Conservation (phyloP, 2,329 filamentous ascomycete species). For the Fusarium multiceps region DNA sequence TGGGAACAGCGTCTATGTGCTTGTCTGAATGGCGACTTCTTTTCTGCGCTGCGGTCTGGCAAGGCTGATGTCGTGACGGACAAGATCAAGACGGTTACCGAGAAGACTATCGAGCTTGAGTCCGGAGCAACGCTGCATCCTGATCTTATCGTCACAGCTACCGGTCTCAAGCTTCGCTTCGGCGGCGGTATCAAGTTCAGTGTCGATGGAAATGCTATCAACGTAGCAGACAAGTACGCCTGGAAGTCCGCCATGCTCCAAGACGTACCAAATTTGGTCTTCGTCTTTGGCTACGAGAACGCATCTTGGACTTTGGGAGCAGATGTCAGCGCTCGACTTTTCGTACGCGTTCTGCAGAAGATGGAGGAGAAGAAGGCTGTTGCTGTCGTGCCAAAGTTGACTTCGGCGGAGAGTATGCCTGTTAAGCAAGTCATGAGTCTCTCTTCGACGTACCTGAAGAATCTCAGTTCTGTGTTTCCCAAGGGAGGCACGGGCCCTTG, state of each 20-base stretch:
- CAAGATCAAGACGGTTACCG: slow-evolving; percentile 58
- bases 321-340: slow-evolving; percentile 63
- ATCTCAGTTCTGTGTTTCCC: slow-evolving; percentile 56
- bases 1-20: slow-evolving; percentile 78
- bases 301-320: slow-evolving; percentile 72
- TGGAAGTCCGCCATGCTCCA: slow-evolving; percentile 73
- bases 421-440: slow-evolving; percentile 56
- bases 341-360: slow-evolving; percentile 61
- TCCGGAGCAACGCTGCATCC: slow-evolving; percentile 60
- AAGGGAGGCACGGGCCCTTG: slow-evolving; percentile 56
- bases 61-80: slow-evolving; percentile 58
- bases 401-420: slow-evolving; percentile 51
- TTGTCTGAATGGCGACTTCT: slow-evolving; percentile 60
- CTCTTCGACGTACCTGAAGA: slow-evolving; percentile 63
- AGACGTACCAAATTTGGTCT: slow-evolving; percentile 69
- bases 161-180: slow-evolving; percentile 67
- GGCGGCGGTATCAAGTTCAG: slow-evolving; percentile 63
- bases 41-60: slow-evolving; percentile 52
- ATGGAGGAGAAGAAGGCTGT: slow-evolving; percentile 59
- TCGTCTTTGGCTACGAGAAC: slow-evolving; percentile 70
- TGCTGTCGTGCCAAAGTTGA: slow-evolving; percentile 57
- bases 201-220: slow-evolving; percentile 61
- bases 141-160: slow-evolving; percentile 74
- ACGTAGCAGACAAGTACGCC: slow-evolving; percentile 58
- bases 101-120: slow-evolving; percentile 56